Percentiles rank a stretch among this genome's conserved stretches.
Conservation (phyloP, 306 rosid species). For the Lupinus albus region DNA sequence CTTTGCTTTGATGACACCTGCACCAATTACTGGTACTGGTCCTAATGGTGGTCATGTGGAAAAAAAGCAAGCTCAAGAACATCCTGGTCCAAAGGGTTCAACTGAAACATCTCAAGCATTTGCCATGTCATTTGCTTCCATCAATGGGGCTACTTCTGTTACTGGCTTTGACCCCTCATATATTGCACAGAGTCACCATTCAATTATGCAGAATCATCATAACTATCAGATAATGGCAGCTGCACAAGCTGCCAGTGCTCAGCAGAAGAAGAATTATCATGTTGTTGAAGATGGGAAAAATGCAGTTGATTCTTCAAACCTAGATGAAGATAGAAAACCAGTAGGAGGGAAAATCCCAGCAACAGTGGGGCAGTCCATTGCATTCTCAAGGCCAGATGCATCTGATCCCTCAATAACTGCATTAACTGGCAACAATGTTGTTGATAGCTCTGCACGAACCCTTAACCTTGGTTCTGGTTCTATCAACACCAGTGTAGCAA, state of each 20-base stretch:
- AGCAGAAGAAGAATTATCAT: conserved; percentile 66
- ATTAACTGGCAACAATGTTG: conserved; percentile 55
- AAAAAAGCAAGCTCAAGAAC: conserved; percentile 69
- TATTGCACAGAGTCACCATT: conserved; percentile 66
- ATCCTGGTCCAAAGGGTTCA: conserved; percentile 60
- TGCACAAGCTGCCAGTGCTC: conserved; percentile 64
- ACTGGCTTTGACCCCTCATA: conserved; percentile 77
- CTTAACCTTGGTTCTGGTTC: conserved; percentile 62
- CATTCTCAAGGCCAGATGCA: conserved; percentile 74
- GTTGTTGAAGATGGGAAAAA: conserved; percentile 69
- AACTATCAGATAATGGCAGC: conserved; percentile 66
- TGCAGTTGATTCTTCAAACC: conserved; percentile 57
- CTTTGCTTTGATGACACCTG: conserved; percentile 74
- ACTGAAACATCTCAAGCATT: conserved; percentile 73
- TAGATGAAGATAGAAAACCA: conserved; percentile 75
- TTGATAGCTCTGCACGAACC: conserved; percentile 74
- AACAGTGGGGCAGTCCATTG: conserved; percentile 73
- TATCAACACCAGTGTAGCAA: conserved; percentile 44
- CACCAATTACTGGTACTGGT: conserved; percentile 49
- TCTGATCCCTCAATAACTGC: conserved; percentile 59
- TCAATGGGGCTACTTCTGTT: conserved; percentile 63
- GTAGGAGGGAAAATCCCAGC: conserved; percentile 57
- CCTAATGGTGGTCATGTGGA: conserved; percentile 59
- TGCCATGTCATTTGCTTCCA: conserved; percentile 75
- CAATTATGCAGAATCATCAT: conserved; percentile 55